Evolutionary conservation across 2,329 filamentous ascomycete species (phyloP).

Genomic region (Penicillium fuscoglaucum): DNA sequence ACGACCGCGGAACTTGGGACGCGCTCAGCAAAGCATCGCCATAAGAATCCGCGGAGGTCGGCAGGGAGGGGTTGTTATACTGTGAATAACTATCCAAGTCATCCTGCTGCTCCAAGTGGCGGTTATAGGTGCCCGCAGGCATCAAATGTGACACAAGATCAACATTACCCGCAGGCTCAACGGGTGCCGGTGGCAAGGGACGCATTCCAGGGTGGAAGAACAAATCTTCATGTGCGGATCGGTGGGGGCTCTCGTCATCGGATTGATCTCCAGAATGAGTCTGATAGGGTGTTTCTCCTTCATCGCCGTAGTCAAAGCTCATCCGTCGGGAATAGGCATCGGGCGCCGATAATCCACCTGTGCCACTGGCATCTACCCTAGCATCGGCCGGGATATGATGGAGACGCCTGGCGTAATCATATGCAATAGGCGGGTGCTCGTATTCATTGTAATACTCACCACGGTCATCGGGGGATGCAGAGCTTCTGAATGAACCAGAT

Average conservation of each 20-base stretch:
- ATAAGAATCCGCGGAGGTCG: slow-evolving; percentile 53
- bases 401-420: slow-evolving; percentile 59
- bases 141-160: slow-evolving; percentile 50
- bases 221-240: slow-evolving; percentile 80
- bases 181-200: slow-evolving; percentile 64
- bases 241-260: slow-evolving; percentile 64
- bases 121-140: slow-evolving; percentile 61
- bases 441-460: slow-evolving; percentile 36
- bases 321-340: slow-evolving; percentile 63
- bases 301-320: slow-evolving; percentile 93
- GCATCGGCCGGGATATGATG: slow-evolving; percentile 59
- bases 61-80: slow-evolving; percentile 39
- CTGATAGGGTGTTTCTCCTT: slow-evolving; percentile 67
- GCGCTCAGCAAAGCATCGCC: slow-evolving; percentile 48
- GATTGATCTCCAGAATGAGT: slow-evolving; percentile 54
- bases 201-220: slow-evolving; percentile 87
- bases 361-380: slow-evolving; percentile 81
- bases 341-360: slow-evolving; percentile 82
- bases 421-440: slow-evolving; percentile 43
- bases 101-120: slow-evolving; percentile 46
- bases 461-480: slow-evolving; percentile 27
- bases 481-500: slow-evolving; percentile 32
- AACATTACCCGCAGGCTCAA: slow-evolving; percentile 53
- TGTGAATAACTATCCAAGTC: slow-evolving; percentile 39
- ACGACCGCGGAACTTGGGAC: slow-evolving; percentile 65